A percentile compares a stretch with the other conserved stretches of the same genome.
phyloP scores from a whole-genome alignment of 148 eudicot species.

The Chenopodium formosanum region DNA sequence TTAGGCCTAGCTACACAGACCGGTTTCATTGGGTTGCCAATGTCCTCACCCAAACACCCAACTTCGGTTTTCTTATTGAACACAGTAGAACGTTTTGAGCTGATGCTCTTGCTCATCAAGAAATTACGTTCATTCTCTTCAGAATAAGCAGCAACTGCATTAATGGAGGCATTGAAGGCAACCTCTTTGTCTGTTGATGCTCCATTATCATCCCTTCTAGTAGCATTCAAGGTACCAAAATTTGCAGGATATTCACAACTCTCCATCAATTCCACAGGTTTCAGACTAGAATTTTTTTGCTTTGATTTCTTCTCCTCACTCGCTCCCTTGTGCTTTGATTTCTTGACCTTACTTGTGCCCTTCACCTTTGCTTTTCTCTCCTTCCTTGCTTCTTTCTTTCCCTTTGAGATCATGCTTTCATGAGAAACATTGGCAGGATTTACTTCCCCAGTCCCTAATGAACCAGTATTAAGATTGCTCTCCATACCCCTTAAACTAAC shows the following conservation, averaged over 20 bases:
- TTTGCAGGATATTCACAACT: slow-evolving; percentile 20
- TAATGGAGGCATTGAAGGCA: slow-evolving; percentile 13
- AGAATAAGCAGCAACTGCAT: slow-evolving; percentile 13
- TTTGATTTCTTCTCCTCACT: slow-evolving; percentile 22
- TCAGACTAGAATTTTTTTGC: slow-evolving; percentile 9
- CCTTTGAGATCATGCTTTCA: slow-evolving; percentile 15
- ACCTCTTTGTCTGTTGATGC: slow-evolving; percentile 10
- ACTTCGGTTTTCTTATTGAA: slow-evolving; percentile 23
- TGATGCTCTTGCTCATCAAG: slow-evolving; percentile 2
- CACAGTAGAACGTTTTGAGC: slow-evolving; percentile 20
- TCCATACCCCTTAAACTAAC: slow-evolving; percentile 20
- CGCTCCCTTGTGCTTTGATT: slow-evolving; percentile 22
- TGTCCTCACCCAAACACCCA: slow-evolving; percentile 16
- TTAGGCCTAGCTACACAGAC: slow-evolving; percentile 15
- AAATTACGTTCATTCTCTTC: slow-evolving; percentile 17
- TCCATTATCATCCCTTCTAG: slow-evolving; percentile 26
- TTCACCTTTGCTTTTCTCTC: slow-evolving; percentile 25
- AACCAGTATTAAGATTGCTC: slow-evolving; percentile 14
- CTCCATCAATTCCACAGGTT: slow-evolving; percentile 23
- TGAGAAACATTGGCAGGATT: slow-evolving; percentile 1
- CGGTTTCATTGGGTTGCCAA: slow-evolving; percentile 19
- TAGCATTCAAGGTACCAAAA: slow-evolving; percentile 15
- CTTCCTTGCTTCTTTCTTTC: slow-evolving; percentile 20
- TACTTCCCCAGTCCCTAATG: slow-evolving; percentile 14
- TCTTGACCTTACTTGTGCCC: slow-evolving; percentile 30